Evolutionary conservation across 306 rosid genomes (phyloP).

Genomic region (Amphicarpaea edgeworthii): DNA sequence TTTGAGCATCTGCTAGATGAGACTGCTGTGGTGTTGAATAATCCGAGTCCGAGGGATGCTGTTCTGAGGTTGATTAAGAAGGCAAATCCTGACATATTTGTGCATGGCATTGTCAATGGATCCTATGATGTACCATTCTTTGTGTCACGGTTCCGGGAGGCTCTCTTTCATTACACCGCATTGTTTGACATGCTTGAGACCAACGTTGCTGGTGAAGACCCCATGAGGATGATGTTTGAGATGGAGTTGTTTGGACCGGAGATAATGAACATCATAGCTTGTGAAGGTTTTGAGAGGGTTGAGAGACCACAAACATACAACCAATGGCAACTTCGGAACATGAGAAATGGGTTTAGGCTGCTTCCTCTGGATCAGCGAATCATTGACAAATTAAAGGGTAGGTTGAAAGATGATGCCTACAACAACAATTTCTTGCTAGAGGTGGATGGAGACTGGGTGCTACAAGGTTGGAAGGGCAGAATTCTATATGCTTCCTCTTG

Average conservation of each 20-base stretch:
- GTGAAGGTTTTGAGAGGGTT: constrained; percentile 70
- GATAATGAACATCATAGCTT: constrained; percentile 65
- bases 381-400: constrained; percentile 36
- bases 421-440: constrained; percentile 61
- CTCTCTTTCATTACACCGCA: constrained; percentile 65
- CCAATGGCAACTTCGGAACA: constrained; percentile 64
- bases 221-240: constrained; percentile 66
- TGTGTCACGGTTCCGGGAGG: constrained; percentile 70
- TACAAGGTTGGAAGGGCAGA: constrained; percentile 82
- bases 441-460: constrained; percentile 63
- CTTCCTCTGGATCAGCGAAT: constrained; percentile 54
- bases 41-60: constrained; percentile 63
- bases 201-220: constrained; percentile 48
- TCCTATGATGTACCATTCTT: constrained; percentile 67
- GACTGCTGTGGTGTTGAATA: constrained; percentile 59
- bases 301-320: constrained; percentile 73
- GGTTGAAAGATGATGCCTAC: constrained; percentile 46
- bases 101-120: constrained; percentile 58
- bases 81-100: constrained; percentile 63
- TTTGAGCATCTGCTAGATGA: constrained; percentile 67
- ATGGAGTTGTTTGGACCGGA: constrained; percentile 62
- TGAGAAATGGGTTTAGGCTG: constrained; percentile 58
- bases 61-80: constrained; percentile 63
- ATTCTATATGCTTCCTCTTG: constrained; percentile 63
- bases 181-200: constrained; percentile 63